These are phyloP conservation scores for Plasmodium gonderi DNA, from an alignment of 169 alveolate species.

Conservation along the genomic window DNA sequence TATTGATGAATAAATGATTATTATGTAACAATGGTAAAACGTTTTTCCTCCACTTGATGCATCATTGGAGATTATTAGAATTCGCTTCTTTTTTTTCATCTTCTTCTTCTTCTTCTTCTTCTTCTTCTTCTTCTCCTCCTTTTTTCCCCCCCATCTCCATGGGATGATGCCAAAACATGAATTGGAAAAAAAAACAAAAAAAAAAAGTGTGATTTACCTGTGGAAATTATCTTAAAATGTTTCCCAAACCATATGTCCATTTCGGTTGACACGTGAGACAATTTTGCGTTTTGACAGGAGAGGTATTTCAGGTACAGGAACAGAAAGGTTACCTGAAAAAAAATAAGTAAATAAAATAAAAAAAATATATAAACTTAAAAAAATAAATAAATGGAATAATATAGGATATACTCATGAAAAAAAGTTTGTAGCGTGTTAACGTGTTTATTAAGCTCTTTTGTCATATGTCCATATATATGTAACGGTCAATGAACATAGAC, in stretches of 20 bases:
- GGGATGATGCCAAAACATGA: too few species aligned
- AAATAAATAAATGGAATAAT: too few species aligned
- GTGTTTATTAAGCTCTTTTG: too few species aligned
- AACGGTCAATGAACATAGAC: too few species aligned
- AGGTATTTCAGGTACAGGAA: slow-evolving; percentile 10
- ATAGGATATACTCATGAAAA: too few species aligned
- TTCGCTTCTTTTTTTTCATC: not conserved
- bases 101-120: not conserved
- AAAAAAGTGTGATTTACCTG: not conserved
- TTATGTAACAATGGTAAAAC: not conserved
- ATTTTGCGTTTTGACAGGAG: not conserved
- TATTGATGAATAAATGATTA: not conserved
- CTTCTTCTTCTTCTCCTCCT: not conserved
- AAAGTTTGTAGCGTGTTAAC: too few species aligned
- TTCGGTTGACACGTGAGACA: not conserved
- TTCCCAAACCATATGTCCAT: not conserved
- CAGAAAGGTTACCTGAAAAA: slow-evolving; percentile 10
- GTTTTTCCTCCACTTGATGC: not conserved
- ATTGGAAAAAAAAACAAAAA: not conserved
- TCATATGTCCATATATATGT: too few species aligned
- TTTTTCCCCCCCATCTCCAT: too few species aligned
- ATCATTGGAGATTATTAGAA: not conserved
- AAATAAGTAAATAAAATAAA: not conserved
- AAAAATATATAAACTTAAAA: not conserved
- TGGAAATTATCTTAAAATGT: not conserved